Evolutionary conservation across 495 filamentous ascomycete genomes (phyloP).

Genomic region (Platismatia glauca): DNA sequence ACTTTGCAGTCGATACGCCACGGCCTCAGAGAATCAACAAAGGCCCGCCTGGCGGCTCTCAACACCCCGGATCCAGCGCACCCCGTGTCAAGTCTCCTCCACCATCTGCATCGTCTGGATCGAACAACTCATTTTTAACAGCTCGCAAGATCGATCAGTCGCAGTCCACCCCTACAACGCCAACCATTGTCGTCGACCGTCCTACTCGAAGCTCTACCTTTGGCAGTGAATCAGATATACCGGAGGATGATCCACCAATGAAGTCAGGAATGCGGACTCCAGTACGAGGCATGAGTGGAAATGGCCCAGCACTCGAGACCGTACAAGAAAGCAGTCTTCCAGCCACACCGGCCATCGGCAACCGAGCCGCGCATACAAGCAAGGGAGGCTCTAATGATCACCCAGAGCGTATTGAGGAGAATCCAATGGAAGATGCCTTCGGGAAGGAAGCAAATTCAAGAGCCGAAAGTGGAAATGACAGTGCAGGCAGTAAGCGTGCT

Average conservation of each 20-base stretch:
- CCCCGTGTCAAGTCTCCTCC: constrained; percentile 62
- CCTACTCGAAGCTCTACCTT: constrained; percentile 26
- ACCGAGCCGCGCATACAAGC: constrained; percentile 24
- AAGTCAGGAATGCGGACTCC: constrained; percentile 53
- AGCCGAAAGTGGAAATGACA: constrained; percentile 43
- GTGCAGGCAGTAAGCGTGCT: constrained; percentile 40
- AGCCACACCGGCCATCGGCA: constrained; percentile 54
- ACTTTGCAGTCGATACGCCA: constrained; percentile 50
- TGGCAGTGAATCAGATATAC: constrained; percentile 27
- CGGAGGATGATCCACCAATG: constrained; percentile 44
- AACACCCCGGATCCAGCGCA: constrained; percentile 35
- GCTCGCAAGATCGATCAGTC: constrained; percentile 35
- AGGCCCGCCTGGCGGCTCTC: constrained; percentile 50
- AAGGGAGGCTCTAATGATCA: constrained; percentile 17
- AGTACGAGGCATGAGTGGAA: constrained; percentile 56
- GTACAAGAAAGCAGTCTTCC: constrained; percentile 86
- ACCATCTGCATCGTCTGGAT: constrained; percentile 32
- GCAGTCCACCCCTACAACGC: constrained; percentile 39
- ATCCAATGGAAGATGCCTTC: constrained; percentile 32
- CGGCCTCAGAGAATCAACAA: constrained; percentile 55
- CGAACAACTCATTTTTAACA: constrained; percentile 27
- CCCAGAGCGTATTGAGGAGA: constrained; percentile 22
- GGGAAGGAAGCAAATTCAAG: constrained; percentile 30
- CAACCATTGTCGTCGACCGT: constrained; percentile 24
- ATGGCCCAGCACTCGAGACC: constrained; percentile 70